Base-by-base conservation (phyloP, 371 early-diverging fungal genomes). In the Mucor ambiguus region DNA sequence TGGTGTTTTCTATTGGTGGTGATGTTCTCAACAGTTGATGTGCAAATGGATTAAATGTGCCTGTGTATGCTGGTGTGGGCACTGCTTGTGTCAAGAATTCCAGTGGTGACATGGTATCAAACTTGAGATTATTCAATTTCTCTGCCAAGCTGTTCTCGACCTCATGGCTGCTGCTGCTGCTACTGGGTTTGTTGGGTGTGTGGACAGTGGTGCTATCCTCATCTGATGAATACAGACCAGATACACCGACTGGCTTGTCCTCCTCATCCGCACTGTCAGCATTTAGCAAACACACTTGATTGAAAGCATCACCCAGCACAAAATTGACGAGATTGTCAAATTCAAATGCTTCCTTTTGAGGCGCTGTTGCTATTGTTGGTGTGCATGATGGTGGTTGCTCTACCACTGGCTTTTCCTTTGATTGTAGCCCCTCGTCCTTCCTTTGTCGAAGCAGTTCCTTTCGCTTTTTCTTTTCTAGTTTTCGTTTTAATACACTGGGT, bases 1-100 rank as follows among this genome's bases (percentile, higher is more conserved):
- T 55, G 9, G 26, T 16, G 32, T 56, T 14, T 32, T 20, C 16
- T 16, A 44, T 20, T 58, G 44, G 58, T 20, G 75, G 62, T 20
- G 72, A 72, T 35, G 70, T 74, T 37, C 78, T 73, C 14, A 80
- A 28, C 20, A 79, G 55, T 60, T 78, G 76, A 63, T 78, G 76
- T 33, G 81, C 61, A 48, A 81, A 81, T 14, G 81, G 81, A 46
- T 81, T 81, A 26, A 81, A 78, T 55, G 81, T 61, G 16, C 81
- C 81, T 28, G 71, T 67, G 33, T 81, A 81, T 4, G 67, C 67
- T 12, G 74, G 73, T 41, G 73, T 78, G 4, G 81, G 69, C n/a
- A 68, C 66, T 8, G 78, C 46, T 29, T 75, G 71, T 52, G 64
- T 71, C n/a, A 81, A 56, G 37, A 73, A 81, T 22, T 81, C 81